Evolutionary conservation across 495 filamentous ascomycete genomes (phyloP), one percentile per base, ranked within the genome.

Genomic region (Aspergillus diversus): DNA sequence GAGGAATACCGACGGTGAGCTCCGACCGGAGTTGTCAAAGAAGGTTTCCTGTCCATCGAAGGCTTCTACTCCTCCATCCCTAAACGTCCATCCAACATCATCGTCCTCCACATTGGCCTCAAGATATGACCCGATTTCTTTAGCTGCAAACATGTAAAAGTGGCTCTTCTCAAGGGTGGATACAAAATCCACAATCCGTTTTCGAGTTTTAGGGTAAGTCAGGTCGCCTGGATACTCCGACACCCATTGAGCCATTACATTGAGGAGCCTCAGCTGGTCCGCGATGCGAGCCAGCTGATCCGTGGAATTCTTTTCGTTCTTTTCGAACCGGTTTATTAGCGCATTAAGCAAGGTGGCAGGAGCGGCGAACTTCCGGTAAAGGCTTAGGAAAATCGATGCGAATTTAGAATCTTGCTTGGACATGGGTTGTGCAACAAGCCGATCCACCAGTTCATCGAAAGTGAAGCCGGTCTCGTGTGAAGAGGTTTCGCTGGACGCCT

Each of bases 291-390:
- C 86, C 15, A 97, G 80, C 47, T 84, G 79, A 49, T 84, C 80
- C 7, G 81, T 81, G 56, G 83, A 87, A 66, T 89, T 84, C 17
- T 81, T 78, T 68, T 86, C 84, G 37, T 88, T 80, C 34, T 80
- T 80, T 52, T 94, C 89, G 64, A 97, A 90, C 8, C 91, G 89
- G 59, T 78, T 76, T 32, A 93, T 77, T 63, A 98, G 87, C 15
- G 89, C 85, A 42, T 83, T 83, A 42, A 98, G 82, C 3, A 99
- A 83, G 43, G 88, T 82, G 13, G 81, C 80, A 0, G 95, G 95
- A 5, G 94, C 83, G 5, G 92, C 90, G 63, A 99, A 97, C 75
- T 93, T 96, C 56, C 95, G 90, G 71, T 97, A 97, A n/a, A 98
- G 82, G 61, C 93, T 96, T 17, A 98, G 79, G 69, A 98, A 98